phyloP scores from a whole-genome alignment of 1,284 basidiomycete species.

The Schizophyllum commune region DNA sequence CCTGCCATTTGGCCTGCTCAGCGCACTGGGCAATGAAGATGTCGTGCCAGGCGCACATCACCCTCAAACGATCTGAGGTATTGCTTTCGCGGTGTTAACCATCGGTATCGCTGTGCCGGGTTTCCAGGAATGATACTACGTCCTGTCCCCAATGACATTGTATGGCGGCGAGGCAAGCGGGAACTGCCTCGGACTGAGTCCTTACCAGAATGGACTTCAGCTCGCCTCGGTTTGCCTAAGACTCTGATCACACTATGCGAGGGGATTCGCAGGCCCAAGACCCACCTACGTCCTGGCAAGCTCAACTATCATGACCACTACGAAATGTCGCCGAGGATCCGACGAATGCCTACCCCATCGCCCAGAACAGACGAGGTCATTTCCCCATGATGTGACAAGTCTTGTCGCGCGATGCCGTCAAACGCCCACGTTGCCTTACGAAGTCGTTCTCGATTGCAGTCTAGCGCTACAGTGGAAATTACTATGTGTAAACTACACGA shows the following conservation, averaged over 20 bases:
- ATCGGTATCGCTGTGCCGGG: neutral
- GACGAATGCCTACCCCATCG: neutral
- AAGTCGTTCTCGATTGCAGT: neutral
- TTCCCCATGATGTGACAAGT: neutral
- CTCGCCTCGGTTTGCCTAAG: neutral
- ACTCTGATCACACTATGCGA: neutral
- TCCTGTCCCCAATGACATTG: neutral
- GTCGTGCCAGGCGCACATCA: too few species aligned
- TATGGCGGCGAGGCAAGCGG: neutral
- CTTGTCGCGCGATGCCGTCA: neutral
- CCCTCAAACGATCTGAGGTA: too few species aligned
- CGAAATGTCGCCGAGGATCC: neutral
- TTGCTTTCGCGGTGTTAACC: neutral
- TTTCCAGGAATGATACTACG: neutral
- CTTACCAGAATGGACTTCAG: too few species aligned
- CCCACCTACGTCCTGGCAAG: neutral
- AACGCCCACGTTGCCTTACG: neutral
- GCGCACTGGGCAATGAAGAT: too few species aligned
- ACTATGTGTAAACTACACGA: neutral
- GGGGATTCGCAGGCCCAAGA: neutral
- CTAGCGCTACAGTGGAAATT: neutral
- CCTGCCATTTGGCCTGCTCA: too few species aligned
- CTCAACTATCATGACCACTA: too few species aligned
- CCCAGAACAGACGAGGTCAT: neutral
- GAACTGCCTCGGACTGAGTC: neutral